These are phyloP conservation scores for Musa balbisiana DNA, from an alignment of 202 grass and related monocot genomes.

Conservation along the genomic window DNA sequence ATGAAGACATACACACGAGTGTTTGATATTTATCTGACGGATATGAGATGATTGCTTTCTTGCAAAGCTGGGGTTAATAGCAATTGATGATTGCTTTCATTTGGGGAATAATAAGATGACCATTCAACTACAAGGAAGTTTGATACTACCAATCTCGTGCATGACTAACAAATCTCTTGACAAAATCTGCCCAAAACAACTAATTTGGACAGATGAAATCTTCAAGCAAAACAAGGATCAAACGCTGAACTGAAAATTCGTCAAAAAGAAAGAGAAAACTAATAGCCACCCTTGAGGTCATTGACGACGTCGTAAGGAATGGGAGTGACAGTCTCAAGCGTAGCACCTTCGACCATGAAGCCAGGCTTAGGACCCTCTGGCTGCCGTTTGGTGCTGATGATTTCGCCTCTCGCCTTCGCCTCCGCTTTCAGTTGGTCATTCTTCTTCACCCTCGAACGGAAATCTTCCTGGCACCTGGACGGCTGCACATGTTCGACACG, in stretches of 20 bases:
- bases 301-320: constrained; percentile 35
- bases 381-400: constrained; percentile 22
- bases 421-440: constrained; percentile 17
- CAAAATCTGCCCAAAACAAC: not conserved
- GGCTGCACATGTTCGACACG: constrained; percentile 33
- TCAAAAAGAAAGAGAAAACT: constrained; percentile 6
- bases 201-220: not conserved
- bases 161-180: too few species aligned
- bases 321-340: constrained; percentile 16
- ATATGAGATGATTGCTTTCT: not conserved
- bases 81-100: too few species aligned
- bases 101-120: too few species aligned
- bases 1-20: too few species aligned
- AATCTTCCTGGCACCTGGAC: constrained; percentile 14
- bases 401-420: constrained; percentile 3
- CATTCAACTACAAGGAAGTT: too few species aligned
- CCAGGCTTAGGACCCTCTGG: constrained; percentile 18
- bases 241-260: not conserved
- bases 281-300: constrained; percentile 95
- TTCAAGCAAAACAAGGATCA: not conserved
- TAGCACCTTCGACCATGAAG: constrained; percentile 19
- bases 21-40: not conserved
- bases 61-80: not conserved
- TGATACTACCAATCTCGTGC: too few species aligned
- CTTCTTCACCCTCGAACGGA: constrained; percentile 8